phyloP scores from a whole-genome alignment of 352 stramenopile genomes.

The Pythium aphanidermatum region DNA sequence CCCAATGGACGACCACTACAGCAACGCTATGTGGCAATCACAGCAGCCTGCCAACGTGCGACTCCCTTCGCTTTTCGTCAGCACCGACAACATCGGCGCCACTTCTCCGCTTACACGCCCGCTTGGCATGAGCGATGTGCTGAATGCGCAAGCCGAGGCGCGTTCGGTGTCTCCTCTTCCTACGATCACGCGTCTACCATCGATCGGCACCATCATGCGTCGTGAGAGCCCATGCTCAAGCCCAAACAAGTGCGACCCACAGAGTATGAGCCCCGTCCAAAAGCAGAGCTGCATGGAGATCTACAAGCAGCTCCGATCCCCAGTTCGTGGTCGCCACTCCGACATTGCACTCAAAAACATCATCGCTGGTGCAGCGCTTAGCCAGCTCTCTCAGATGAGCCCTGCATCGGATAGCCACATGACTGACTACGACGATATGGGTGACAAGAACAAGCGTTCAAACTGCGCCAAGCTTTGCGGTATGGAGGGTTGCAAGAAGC shows the following conservation, averaged over 20 bases:
- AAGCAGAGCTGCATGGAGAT: conserved; percentile 57
- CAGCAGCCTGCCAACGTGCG: conserved; percentile 30
- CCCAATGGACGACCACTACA: conserved; percentile 44
- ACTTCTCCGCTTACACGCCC: conserved; percentile 34
- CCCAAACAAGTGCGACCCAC: conserved; percentile 13
- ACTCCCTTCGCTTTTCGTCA: conserved; percentile 47
- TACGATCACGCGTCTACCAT: conserved; percentile 38
- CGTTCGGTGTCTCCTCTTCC: conserved; percentile 37
- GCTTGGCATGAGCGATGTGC: conserved; percentile 64
- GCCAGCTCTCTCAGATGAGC: conserved; percentile 34
- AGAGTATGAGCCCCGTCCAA: conserved; percentile 40
- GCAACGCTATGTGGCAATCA: no score
- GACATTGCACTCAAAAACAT: conserved; percentile 36
- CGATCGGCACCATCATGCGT: conserved; percentile 64
- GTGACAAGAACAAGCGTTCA: conserved; percentile 38
- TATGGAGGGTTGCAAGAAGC: conserved; percentile 66
- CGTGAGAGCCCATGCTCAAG: conserved; percentile 30
- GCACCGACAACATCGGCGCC: conserved; percentile 7
- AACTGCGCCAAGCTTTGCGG: conserved; percentile 75
- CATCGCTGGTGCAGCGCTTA: conserved; percentile 36
- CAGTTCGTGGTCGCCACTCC: conserved; percentile 6
- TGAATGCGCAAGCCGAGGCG: conserved; percentile 28
- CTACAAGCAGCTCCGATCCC: conserved; percentile 50
- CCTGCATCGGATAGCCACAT: conserved; percentile 11
- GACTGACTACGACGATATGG: conserved; percentile 18